Percentiles rank a stretch among this genome's conserved stretches.
Evolutionary conservation across 2,329 filamentous ascomycete species (phyloP).

Genomic region (Aspergillus sp.): DNA sequence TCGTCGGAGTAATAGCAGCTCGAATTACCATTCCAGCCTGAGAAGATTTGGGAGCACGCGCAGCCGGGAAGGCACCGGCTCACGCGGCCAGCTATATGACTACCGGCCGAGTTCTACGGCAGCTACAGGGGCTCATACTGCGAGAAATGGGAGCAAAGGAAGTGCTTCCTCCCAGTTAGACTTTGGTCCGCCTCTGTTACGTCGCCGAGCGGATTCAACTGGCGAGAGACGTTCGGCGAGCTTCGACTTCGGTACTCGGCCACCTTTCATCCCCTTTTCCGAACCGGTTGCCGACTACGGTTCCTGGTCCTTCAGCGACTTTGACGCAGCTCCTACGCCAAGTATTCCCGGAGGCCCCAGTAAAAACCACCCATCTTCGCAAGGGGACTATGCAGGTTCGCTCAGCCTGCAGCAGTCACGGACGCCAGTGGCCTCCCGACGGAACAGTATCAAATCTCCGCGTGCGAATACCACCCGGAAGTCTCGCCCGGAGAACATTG

Average conservation of each 20-base stretch:
- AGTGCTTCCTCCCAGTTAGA: constrained; percentile 79
- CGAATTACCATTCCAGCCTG: constrained; percentile 64
- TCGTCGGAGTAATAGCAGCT: constrained; percentile 78
- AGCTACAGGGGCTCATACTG: constrained; percentile 31
- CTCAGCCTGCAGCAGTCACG: constrained; percentile 29
- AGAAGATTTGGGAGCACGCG: constrained; percentile 66
- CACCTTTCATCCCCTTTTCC: constrained; percentile 37
- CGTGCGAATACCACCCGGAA: constrained; percentile 41
- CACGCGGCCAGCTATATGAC: constrained; percentile 40
- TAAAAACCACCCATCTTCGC: constrained; percentile 48
- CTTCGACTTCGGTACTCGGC: constrained; percentile 45
- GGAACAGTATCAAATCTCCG: constrained; percentile 48
- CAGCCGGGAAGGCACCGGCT: constrained; percentile 41
- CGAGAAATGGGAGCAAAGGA: constrained; percentile 68
- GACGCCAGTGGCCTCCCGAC: constrained; percentile 39
- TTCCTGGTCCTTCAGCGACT: constrained; percentile 48
- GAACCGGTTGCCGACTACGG: constrained; percentile 41
- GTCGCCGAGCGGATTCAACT: constrained; percentile 33
- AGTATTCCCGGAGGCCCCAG: constrained; percentile 80
- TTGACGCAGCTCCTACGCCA: constrained; percentile 83
- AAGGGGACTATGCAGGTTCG: constrained; percentile 31
- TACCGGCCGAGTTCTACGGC: constrained; percentile 29
- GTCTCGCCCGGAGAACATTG: constrained; percentile 41
- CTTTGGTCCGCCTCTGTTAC: constrained; percentile 54
- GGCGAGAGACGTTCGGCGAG: constrained; percentile 46